Evolutionary conservation across 2,329 filamentous ascomycete genomes (phyloP).

Genomic region (Fusarium liriodendri): DNA sequence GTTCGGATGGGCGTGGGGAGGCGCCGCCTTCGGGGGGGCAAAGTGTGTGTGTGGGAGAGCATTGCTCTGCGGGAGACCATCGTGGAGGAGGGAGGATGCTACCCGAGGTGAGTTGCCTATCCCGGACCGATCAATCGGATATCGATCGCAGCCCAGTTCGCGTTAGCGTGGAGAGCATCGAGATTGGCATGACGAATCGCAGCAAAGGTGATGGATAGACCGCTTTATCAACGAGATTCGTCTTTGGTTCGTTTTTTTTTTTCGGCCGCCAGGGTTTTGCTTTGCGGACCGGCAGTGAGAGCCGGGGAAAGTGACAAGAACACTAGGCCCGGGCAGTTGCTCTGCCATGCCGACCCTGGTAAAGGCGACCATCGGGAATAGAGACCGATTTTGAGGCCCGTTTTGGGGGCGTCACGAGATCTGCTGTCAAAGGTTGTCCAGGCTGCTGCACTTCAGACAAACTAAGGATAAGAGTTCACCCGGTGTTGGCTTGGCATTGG

Average conservation of each 20-base stretch:
- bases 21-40: conserved; percentile 27
- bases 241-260: conserved; percentile 2
- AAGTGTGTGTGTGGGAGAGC: conserved; percentile 14
- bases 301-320: conserved; percentile 18
- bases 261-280: conserved; percentile 1
- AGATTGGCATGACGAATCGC: conserved; percentile 24
- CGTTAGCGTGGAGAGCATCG: conserved; percentile 23
- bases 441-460: conserved; percentile 19
- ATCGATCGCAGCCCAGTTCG: conserved; percentile 16
- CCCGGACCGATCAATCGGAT: conserved; percentile 22
- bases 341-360: conserved; percentile 11
- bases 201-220: background rate
- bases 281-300: conserved; percentile 17
- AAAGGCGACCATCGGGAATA: conserved; percentile 11
- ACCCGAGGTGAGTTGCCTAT: conserved; percentile 11
- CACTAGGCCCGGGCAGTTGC: background rate
- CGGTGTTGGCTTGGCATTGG: conserved; percentile 14
- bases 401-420: conserved; percentile 30
- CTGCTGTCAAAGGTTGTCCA: conserved; percentile 5
- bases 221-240: conserved; percentile 18
- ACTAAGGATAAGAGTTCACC: conserved; percentile 37
- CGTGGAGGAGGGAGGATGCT: conserved; percentile 17
- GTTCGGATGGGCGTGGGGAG: conserved; percentile 25
- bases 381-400: conserved; percentile 30
- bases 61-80: conserved; percentile 14